Percentiles rank a stretch among this genome's conserved stretches.
phyloP scores from a whole-genome alignment of 257 asterid species.

The Ballota nigra region DNA sequence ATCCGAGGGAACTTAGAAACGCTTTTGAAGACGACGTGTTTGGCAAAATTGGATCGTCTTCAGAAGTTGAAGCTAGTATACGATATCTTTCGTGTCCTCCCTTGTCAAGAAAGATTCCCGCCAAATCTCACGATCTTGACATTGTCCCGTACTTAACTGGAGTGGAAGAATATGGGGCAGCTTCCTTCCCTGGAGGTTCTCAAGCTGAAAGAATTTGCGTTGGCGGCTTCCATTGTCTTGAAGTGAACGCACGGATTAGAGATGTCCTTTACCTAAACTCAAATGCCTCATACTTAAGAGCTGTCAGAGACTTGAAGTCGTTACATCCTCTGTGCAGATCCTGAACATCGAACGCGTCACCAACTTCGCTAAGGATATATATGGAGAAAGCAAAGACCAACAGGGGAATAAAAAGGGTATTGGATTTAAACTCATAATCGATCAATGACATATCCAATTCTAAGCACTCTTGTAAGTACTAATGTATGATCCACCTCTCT shows the following conservation, averaged over 20 bases:
- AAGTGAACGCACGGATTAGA: constrained; percentile 27
- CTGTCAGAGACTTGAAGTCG: constrained; percentile 23
- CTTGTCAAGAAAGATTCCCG: constrained; percentile 24
- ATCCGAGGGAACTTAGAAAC: constrained; percentile 24
- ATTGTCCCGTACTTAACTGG: constrained; percentile 20
- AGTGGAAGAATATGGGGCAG: constrained; percentile 33
- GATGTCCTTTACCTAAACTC: constrained; percentile 14
- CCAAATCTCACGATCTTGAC: constrained; percentile 32
- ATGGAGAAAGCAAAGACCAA: neutral
- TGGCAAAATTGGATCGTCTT: constrained; percentile 7
- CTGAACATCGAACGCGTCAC: constrained; percentile 17
- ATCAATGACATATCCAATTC: neutral
- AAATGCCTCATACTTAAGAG: constrained; percentile 23
- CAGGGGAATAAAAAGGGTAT: neutral
- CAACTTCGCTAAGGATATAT: neutral
- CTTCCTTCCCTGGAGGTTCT: constrained; percentile 31
- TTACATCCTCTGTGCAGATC: constrained; percentile 18
- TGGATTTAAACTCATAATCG: constrained; percentile 3
- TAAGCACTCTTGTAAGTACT: too few relatives aligned
- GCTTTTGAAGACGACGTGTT: neutral
- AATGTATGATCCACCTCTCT: too few relatives aligned
- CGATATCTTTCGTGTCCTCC: constrained; percentile 15
- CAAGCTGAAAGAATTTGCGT: constrained; percentile 24
- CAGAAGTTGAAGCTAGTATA: constrained; percentile 42
- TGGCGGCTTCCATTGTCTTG: constrained; percentile 26